A percentile compares a stretch with the other conserved stretches of the same genome.
Evolutionary conservation across 495 filamentous ascomycete genomes (phyloP).

Genomic region (Aspergillus panamensis): DNA sequence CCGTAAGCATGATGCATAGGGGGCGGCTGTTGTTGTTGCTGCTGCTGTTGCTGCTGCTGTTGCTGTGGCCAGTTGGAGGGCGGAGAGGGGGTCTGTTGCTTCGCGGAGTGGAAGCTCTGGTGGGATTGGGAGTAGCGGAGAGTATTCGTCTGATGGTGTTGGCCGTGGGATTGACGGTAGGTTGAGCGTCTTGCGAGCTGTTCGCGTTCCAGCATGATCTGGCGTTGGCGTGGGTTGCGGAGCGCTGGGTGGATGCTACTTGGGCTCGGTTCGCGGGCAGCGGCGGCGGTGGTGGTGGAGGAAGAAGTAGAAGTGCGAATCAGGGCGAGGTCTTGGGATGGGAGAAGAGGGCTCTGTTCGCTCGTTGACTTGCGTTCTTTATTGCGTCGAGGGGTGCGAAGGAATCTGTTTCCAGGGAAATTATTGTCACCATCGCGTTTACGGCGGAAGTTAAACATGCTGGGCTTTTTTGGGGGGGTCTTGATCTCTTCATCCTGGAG

Average conservation of each 20-base stretch:
- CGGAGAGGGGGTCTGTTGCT: too few relatives aligned
- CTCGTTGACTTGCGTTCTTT: constrained; percentile 11
- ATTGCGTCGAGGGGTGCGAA: constrained; percentile 13
- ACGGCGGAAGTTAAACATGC: constrained; percentile 27
- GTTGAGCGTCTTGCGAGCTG: not conserved
- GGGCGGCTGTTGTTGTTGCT: too few relatives aligned
- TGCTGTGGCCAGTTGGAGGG: too few relatives aligned
- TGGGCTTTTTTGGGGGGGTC: constrained; percentile 16
- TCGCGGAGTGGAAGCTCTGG: too few relatives aligned
- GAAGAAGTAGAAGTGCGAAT: constrained; percentile 20
- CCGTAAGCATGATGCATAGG: too few relatives aligned
- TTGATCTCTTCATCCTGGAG: constrained; percentile 18
- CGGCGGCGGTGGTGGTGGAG: not conserved
- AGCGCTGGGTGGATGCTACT: constrained; percentile 26
- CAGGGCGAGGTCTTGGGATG: not conserved
- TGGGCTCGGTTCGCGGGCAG: constrained; percentile 11
- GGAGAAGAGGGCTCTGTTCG: constrained; percentile 7
- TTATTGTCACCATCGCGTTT: constrained; percentile 18
- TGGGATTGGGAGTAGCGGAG: too few relatives aligned
- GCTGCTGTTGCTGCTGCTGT: too few relatives aligned
- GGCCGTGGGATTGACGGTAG: not conserved
- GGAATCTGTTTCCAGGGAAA: constrained; percentile 10
- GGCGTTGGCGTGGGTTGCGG: constrained; percentile 15
- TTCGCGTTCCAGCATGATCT: constrained; percentile 23
- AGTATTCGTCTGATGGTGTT: too few relatives aligned